Base-by-base conservation (phyloP, 83 land plant genomes). In the Picea abies region DNA sequence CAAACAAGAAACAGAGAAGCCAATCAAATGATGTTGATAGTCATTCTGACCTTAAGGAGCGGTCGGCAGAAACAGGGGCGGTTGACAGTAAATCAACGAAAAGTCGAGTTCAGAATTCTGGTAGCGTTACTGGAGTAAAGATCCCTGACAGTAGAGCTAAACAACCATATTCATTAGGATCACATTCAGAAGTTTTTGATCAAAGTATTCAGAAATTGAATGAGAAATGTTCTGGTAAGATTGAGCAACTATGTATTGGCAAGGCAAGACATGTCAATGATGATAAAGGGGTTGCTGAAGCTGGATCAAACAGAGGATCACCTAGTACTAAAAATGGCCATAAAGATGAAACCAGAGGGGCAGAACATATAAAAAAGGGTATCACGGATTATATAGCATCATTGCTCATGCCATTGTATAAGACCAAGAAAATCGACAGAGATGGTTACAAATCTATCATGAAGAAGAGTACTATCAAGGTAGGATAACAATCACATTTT, bases 381-480 rank as follows among this genome's bases (percentile, higher is more conserved):
- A 93, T 97, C 73, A 90, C 97, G 49, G 96, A 93, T 72, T 97
- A 93, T 84, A 93, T 93, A 35, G 95, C 91, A 10, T 89, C 93
- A 79, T 84, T 97, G 69, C 91, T 97, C 17, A 92, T 97, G 90
- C 99, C 99, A 39, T 86, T 97, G 58, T 97, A 95, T 69, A 97
- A 95, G 88, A 91, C 96, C 16, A 94, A 86, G 63, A 97, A 91
- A 86, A 85, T 97, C 78, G 95, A 95, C 79, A 95, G 86, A 82
- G 99, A 97, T 63, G 96, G 94, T 17, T 97, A 91, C 76, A 97
- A 97, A 88, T 80, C 96, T 11, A 93, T 95, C 76, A 89, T 93
- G 91, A 97, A 95, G 81, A 97, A 97, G 85, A 89, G 91, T 84
- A 94, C 93, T 39, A 93, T 93, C n/a, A 97, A 97, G 98, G 99